phyloP scores from a whole-genome alignment of 2,329 filamentous ascomycete species.

The Colletotrichum sp. region DNA sequence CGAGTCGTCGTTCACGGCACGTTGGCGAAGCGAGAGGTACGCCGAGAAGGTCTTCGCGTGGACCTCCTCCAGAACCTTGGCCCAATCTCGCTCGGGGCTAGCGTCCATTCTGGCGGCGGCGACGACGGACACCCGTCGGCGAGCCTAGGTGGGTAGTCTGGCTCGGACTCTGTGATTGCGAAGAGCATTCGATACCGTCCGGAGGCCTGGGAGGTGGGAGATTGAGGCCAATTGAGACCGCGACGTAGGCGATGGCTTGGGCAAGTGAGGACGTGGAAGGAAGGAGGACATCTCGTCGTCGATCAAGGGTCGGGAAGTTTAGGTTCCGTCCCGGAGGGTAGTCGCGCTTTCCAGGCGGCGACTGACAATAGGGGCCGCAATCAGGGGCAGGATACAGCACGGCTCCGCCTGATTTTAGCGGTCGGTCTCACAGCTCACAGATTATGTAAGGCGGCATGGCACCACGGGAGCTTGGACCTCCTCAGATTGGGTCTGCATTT shows the following conservation, averaged over 20 bases:
- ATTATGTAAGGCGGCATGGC: background rate
- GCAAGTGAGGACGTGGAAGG: background rate
- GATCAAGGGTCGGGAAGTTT: background rate
- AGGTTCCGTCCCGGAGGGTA: background rate
- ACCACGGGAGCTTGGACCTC: background rate
- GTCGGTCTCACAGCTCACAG: background rate
- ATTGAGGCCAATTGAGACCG: background rate
- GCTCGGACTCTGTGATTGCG: background rate
- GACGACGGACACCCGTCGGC: background rate
- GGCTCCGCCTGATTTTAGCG: background rate
- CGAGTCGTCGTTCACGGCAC: background rate
- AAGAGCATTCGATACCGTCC: background rate
- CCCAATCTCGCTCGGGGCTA: background rate
- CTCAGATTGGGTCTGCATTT: background rate
- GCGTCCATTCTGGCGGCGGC: background rate
- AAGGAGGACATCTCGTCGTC: background rate
- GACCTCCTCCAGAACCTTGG: background rate
- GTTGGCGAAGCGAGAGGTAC: background rate
- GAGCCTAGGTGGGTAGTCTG: background rate
- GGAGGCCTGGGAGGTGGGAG: background rate
- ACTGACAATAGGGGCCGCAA: background rate
- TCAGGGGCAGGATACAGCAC: background rate
- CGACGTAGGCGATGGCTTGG: background rate
- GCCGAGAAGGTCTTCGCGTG: background rate
- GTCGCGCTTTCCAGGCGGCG: background rate